Conservation (phyloP, 2,329 filamentous ascomycete species). For the Scleromitrula shiraiana region DNA sequence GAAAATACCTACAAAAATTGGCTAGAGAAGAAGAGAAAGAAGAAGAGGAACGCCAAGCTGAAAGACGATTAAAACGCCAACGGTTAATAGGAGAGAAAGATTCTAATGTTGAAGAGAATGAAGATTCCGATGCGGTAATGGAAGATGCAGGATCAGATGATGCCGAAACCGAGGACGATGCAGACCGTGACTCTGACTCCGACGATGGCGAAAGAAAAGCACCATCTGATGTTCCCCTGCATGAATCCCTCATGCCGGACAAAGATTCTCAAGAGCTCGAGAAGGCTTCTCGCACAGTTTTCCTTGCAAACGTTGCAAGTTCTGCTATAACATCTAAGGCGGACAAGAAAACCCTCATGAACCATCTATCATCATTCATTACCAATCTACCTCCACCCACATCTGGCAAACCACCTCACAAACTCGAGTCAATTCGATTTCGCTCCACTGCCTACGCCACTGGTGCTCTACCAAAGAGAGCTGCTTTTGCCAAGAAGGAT, state of each 20-base stretch:
- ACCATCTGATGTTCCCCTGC: slow-evolving; percentile 36
- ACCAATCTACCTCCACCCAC: slow-evolving; percentile 40
- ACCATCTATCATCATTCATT: slow-evolving; percentile 72
- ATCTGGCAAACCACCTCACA: slow-evolving; percentile 47
- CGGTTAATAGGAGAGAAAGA: slow-evolving; percentile 37
- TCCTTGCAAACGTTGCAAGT: slow-evolving; percentile 83
- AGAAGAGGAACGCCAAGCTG: slow-evolving; percentile 37
- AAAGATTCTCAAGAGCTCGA: slow-evolving; percentile 60
- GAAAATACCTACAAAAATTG: slow-evolving; percentile 60
- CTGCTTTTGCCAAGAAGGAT: slow-evolving; percentile 85
- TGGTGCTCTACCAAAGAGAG: slow-evolving; percentile 75
- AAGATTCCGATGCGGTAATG: slow-evolving; percentile 23
- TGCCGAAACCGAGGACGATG: slow-evolving; percentile 21
- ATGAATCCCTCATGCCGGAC: slow-evolving; percentile 48
- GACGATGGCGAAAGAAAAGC: slow-evolving; percentile 31
- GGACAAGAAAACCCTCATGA: slow-evolving; percentile 67
- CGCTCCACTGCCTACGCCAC: slow-evolving; percentile 82
- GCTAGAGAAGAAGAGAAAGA: slow-evolving; percentile 51
- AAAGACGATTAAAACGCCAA: slow-evolving; percentile 41
- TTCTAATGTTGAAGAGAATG: slow-evolving; percentile 22
- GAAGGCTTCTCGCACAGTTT: slow-evolving; percentile 83
- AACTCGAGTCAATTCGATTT: slow-evolving; percentile 87
- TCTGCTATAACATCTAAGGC: slow-evolving; percentile 75
- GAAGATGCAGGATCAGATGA: slow-evolving; percentile 21
- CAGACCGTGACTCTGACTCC: slow-evolving; percentile 16